Conservation (phyloP, 2,329 filamentous ascomycete species). For the Beauveria bassiana region DNA sequence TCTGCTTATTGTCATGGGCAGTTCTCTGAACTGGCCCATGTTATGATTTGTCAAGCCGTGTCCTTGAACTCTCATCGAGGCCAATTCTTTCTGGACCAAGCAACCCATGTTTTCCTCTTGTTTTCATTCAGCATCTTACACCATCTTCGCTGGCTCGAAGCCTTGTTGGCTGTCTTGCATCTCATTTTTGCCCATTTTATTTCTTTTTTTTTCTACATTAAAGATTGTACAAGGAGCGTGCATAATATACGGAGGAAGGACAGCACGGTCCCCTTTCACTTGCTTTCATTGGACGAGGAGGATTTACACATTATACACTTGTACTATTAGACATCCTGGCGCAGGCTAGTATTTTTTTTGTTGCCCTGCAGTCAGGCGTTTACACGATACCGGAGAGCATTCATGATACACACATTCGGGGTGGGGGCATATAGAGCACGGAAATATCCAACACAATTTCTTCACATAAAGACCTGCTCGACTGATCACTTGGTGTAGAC, state of each 20-base stretch:
- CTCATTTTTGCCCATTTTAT: neutral
- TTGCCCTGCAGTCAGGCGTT: neutral
- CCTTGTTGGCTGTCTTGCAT: neutral
- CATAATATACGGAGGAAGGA: conserved; percentile 6
- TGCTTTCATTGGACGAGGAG: conserved; percentile 4
- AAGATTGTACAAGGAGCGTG: conserved; percentile 9
- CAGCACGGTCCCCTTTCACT: neutral
- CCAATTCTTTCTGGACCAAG: neutral
- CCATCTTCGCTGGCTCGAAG: conserved; percentile 19
- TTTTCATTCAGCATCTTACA: neutral
- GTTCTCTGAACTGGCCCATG: neutral
- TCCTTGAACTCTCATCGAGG: neutral
- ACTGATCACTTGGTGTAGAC: conserved; percentile 11
- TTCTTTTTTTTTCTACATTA: neutral
- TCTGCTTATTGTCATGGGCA: neutral
- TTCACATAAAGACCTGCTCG: conserved; percentile 4
- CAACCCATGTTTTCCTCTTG: neutral
- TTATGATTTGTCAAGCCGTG: neutral
- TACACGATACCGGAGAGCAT: conserved; percentile 8
- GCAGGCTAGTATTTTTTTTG: neutral
- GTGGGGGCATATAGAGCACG: conserved; percentile 5
- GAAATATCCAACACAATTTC: conserved; percentile 10
- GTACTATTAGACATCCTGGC: conserved; percentile 9
- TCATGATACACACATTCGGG: conserved; percentile 9
- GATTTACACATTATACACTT: conserved; percentile 8